Evolutionary conservation across 495 filamentous ascomycete species (phyloP), one percentile per base, ranked within the genome.

Genomic region (Tuber magnatum): DNA sequence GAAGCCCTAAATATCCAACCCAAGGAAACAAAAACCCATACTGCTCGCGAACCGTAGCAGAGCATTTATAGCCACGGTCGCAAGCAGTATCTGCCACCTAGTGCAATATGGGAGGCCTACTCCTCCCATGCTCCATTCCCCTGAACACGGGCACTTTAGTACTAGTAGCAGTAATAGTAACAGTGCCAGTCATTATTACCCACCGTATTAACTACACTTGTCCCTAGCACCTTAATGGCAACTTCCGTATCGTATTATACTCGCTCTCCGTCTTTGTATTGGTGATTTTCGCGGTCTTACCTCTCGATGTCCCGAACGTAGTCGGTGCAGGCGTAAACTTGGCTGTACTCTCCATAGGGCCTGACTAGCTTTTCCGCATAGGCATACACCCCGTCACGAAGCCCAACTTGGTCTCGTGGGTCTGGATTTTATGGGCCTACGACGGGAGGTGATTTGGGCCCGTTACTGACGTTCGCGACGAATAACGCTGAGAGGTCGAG

Each of bases 361-460:
- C 43, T 14, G 43, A 44, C 14, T 44, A 8, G n/a, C n/a, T n/a
- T n/a, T n/a, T n/a, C n/a, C n/a, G n/a, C n/a, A n/a, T n/a, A n/a
- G n/a, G n/a, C n/a, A n/a, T n/a, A n/a, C n/a, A n/a, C n/a, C n/a
- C 69, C 40, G 39, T 78, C 68, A 0, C 68, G 73, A 12, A 69
- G 46, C 41, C 10, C 42, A 43, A 72, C 71, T 8, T 4, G 28
- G 7, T 56, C 32, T n/a, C 42, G 24, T 18, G 42, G 71, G 39
- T 72, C 43, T 18, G 43, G 42, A 39, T 72, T 56, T 72, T 43
- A 35, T n/a, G 16, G 42, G n/a, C 14, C 42, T 24, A 32, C 56
- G 18, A 20, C 43, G 28, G 28, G 46, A n/a, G n/a, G n/a, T n/a
- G n/a, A n/a, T n/a, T n/a, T n/a, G n/a, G n/a, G n/a, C n/a, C n/a